Base-by-base conservation (phyloP, 2,329 filamentous ascomycete species). In the Cercospora sojina region DNA sequence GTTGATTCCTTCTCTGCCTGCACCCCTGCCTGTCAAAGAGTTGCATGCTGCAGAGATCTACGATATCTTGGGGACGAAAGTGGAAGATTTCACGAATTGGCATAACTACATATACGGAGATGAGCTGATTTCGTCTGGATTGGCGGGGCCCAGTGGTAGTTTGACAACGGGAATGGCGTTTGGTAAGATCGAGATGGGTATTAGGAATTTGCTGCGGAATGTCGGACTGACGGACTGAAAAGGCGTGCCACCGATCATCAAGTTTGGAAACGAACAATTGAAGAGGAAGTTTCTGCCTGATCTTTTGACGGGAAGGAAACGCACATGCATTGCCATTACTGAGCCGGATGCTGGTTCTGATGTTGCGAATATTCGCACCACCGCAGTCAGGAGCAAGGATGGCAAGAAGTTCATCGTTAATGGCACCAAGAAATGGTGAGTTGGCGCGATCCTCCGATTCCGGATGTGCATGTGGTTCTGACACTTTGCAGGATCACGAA, bases 261-360 rank as follows among this genome's bases (percentile, higher is more conserved):
- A 91, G 74, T 92, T 88, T 74, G 90, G 87, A 9, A 85, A 80
- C 72, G 77, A 79, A 62, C 76, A 85, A 70, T 79, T 92, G 27
- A 88, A 91, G 77, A 86, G 89, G 69, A 82, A 83, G 9, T 88
- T 90, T 70, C 80, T 93, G 7, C 90, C 90, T 0, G 88, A 90
- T 59, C 81, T 92, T 0, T 80, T 93, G 12, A 85, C 83, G 0
- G 88, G 89, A 6, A 84, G 83, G 74, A 91, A 88, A 78, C 82
- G 90, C 49, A 83, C 83, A 13, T 93, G 90, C 73, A 92, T 93
- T 70, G 91, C 90, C 9, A 92, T 93, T 72, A 93, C 91, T 0
- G 91, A 93, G 75, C 91, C 91, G 0, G 87, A 87, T 61, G 90
- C 90, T 0, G 60, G 60, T 1, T 56, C 85, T 61, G 90, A 93